Conservation (phyloP, 2,329 filamentous ascomycete species). For the Cladosporium sp. region DNA sequence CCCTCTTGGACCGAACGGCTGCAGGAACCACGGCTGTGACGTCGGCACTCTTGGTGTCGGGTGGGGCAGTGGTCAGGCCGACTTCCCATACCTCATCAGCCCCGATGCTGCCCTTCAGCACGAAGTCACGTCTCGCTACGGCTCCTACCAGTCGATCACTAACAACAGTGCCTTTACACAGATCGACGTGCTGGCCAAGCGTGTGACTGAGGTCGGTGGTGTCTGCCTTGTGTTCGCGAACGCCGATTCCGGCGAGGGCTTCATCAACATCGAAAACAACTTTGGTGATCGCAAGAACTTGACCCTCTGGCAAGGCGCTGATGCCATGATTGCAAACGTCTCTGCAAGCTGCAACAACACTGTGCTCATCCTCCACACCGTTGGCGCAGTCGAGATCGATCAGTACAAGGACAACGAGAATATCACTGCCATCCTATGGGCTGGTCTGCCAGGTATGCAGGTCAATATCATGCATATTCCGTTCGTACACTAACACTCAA, state of each 20-base stretch:
- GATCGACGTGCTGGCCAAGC: constrained; percentile 33
- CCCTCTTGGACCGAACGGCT: constrained; percentile 49
- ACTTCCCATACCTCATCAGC: constrained; percentile 36
- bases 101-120: constrained; percentile 34
- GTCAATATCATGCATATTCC: background rate
- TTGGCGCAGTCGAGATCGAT: constrained; percentile 72
- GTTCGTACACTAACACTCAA: constrained; percentile 33
- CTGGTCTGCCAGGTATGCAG: constrained; percentile 53
- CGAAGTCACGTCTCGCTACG: constrained; percentile 27
- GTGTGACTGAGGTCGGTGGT: constrained; percentile 50
- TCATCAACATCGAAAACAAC: constrained; percentile 46
- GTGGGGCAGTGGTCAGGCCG: constrained; percentile 48
- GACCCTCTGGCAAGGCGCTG: constrained; percentile 43
- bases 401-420: constrained; percentile 73
- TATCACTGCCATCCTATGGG: constrained; percentile 77
- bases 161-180: constrained; percentile 31
- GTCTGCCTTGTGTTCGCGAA: constrained; percentile 18
- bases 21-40: constrained; percentile 46
- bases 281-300: constrained; percentile 51
- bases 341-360: constrained; percentile 77
- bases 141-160: constrained; percentile 30
- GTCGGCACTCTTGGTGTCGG: constrained; percentile 50
- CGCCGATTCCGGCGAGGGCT: constrained; percentile 51
- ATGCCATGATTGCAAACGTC: constrained; percentile 69
- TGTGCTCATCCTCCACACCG: constrained; percentile 82